Percentiles rank a stretch among this genome's conserved stretches.
Evolutionary conservation across 345 rosid species (phyloP).

Genomic region (Toxicodendron radicans): DNA sequence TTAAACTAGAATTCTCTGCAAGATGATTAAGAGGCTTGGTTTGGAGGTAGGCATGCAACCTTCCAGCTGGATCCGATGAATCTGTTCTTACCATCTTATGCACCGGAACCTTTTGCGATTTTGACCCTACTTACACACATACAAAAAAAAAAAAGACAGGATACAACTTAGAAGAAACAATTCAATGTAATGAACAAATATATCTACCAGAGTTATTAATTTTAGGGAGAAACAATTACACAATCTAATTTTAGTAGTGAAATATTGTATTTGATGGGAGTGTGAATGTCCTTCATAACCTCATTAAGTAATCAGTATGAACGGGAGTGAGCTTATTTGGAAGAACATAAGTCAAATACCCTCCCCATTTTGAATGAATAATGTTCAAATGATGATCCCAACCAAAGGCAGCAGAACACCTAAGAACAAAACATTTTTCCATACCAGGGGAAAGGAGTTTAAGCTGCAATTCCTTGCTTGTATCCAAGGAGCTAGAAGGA

Average conservation of each 20-base stretch:
- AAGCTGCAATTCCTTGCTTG: constrained; percentile 40
- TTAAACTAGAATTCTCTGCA: constrained; percentile 51
- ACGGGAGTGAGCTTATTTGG: not conserved
- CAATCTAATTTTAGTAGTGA: not conserved
- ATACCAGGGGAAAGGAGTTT: constrained; percentile 43
- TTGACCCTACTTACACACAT: constrained; percentile 45
- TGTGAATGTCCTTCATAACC: not conserved
- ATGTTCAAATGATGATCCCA: constrained; percentile 1
- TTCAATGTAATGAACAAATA: constrained; percentile 16
- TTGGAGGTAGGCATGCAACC: constrained; percentile 77
- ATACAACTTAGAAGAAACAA: constrained; percentile 5
- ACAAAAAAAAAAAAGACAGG: constrained; percentile 23
- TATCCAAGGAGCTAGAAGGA: constrained; percentile 36
- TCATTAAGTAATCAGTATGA: not conserved
- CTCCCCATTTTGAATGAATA: not conserved
- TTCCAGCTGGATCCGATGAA: constrained; percentile 86
- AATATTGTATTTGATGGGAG: not conserved
- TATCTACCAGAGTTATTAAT: not conserved
- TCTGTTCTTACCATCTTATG: constrained; percentile 89
- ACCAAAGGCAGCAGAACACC: constrained; percentile 4
- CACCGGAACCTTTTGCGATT: constrained; percentile 70
- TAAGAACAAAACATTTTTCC: constrained; percentile 9
- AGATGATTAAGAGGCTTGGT: constrained; percentile 42
- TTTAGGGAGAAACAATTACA: not conserved
- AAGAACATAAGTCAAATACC: not conserved